Base-by-base conservation (phyloP, 805 yeast species). In the Candida tammaniensis region DNA sequence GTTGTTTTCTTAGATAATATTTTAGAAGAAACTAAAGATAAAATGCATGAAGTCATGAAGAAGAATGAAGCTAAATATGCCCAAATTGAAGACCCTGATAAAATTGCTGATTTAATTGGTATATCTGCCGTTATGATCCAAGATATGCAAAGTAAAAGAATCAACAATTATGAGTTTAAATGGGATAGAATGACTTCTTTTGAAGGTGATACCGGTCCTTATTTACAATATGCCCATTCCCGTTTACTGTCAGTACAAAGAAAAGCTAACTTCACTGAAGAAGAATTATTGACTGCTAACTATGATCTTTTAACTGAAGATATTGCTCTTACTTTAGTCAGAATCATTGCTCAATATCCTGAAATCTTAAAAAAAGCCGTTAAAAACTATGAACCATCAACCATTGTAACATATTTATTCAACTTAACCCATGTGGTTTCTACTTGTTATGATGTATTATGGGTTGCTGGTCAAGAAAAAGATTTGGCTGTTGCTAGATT, bases 121-220 rank as follows among this genome's bases (percentile, higher is more conserved):
- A 84, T 93, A 39, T 83, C 96, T 19, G 98, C 98, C 5, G 95
- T 93, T 42, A 89, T 93, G 96, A 86, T 93, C 54, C 99, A 93
- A 74, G 99, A 93, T 64, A 89, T 93, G 98, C 94, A 86, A 66
- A 80, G 95, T 42, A 93, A 93, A 71, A 83, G 99, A 64, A 77
- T 91, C 64, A 88, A 91, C 72, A 91, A 93, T 69, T 93, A 93
- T 69, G 86, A 82, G 53, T 93, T 93, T 68, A 86, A 87, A 64
- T 93, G 98, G 98, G 87, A 86, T 52, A 84, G 98, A 71, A 93
- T 93, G 97, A 75, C 85, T 28, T 87, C 98, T 3, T 89, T 93
- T 48, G 98, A 93, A 72, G 98, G 98, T 65, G 98, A 93, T 65
- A 93, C 98, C 38, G 98, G 98, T 59, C 98, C 98, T 40, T 93